Evolutionary conservation across 768 basidiomycete species (phyloP).

Genomic region (Boletus huronensis): DNA sequence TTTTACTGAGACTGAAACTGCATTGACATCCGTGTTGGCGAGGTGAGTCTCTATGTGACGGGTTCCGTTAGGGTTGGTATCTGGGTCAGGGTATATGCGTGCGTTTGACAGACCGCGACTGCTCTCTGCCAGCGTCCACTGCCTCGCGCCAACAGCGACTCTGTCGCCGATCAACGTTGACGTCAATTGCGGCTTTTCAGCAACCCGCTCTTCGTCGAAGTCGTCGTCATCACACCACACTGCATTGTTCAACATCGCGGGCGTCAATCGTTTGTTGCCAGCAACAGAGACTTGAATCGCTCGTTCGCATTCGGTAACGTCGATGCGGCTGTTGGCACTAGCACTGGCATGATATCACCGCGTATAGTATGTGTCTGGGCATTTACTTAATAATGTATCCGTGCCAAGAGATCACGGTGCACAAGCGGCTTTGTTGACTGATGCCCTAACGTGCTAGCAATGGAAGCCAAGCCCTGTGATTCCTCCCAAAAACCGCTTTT

Average conservation of each 20-base stretch:
- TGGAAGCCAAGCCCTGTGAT: neutral
- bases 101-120: neutral
- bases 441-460: neutral
- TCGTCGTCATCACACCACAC: neutral
- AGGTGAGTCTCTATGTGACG: neutral
- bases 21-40: neutral
- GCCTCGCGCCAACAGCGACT: neutral
- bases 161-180: neutral
- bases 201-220: too few species aligned
- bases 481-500: conserved; percentile 6
- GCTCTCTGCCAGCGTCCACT: too few species aligned
- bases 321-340: neutral
- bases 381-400: neutral
- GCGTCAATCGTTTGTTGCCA: neutral
- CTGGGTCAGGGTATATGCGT: neutral
- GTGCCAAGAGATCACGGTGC: conserved; percentile 3
- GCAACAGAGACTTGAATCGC: neutral
- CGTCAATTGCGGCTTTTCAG: neutral
- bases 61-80: neutral
- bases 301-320: neutral
- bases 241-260: neutral
- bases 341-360: neutral
- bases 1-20: neutral
- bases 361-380: neutral
- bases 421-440: neutral